These are phyloP conservation scores for Umbellularia californica DNA, from an alignment of 164 flowering plant species.

Conservation along the genomic window DNA sequence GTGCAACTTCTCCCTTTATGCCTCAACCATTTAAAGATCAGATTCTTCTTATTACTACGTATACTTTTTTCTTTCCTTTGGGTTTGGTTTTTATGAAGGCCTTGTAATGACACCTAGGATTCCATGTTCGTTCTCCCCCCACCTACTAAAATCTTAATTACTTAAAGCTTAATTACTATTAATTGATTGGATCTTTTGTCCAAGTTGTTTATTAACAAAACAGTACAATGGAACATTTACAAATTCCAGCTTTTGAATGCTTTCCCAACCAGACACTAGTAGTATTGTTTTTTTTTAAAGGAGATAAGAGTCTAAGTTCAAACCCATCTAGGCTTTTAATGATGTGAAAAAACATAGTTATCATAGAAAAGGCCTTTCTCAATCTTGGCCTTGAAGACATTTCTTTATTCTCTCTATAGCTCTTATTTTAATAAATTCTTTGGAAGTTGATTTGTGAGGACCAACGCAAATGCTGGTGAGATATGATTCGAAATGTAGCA, in stretches of 20 bases:
- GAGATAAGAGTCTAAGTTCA: not conserved
- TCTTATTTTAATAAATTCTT: not conserved
- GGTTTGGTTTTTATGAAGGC: not conserved
- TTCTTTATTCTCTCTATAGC: not conserved
- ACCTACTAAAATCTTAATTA: not conserved
- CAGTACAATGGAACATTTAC: not conserved
- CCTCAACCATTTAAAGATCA: not conserved
- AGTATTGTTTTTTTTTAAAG: not conserved
- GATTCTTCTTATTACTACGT: not conserved
- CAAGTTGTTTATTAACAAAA: constrained; percentile 5
- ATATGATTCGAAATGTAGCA: constrained; percentile 11
- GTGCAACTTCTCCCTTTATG: not conserved
- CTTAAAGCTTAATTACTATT: not conserved
- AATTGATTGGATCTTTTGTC: not conserved
- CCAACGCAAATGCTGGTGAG: constrained; percentile 7
- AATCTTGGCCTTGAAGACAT: constrained; percentile 1
- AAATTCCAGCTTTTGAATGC: not conserved
- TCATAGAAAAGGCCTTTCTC: not conserved
- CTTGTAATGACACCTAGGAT: constrained; percentile 5
- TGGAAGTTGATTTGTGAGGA: not conserved
- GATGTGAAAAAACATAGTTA: not conserved
- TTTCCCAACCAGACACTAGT: not conserved
- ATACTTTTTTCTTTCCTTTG: not conserved
- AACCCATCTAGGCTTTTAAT: not conserved
- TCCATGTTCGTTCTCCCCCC: not conserved